Base-by-base conservation (phyloP, 1,284 basidiomycete genomes). In the Thecaphora frezii region DNA sequence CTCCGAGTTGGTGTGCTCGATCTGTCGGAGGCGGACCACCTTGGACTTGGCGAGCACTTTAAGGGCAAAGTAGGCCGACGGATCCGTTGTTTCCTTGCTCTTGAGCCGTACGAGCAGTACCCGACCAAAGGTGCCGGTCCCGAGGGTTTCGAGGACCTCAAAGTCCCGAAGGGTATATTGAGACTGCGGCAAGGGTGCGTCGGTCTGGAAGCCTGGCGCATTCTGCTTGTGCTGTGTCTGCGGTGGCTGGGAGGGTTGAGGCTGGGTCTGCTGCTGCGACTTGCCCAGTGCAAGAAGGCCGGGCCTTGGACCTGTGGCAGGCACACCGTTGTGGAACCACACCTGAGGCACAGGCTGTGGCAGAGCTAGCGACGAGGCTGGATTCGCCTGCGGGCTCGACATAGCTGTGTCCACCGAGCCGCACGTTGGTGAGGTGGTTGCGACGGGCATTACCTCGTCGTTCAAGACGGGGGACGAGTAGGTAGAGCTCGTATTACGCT, bases 1-100 rank as follows among this genome's bases (percentile, higher is more conserved):
- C 62, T 85, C 84, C 26, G 81, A 83, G 66, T 83, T 84, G 74
- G 83, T 83, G 63, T 85, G 84, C 69, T 84, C 83, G 36, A 85
- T 82, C 67, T 85, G 84, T 59, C 83, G 83, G 30, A 84, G 68
- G 23, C 81, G 76, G 26, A 84, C 82, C 49, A 84, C 80, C 58
- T 84, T 82, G 5, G 77, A 73, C 71, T 85, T 84, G 37, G 80
- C 76, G 36, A 85, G 70, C 7, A 84, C 83, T 75, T 85, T 85
- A 78, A 83, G 80, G 10, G 82, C 82, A 67, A 82, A 83, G 78
- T 81, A 74, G 13, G 66, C 45, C 18, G 51, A 48, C 16, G 64
- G 67, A 18, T 60, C 52, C 5, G 50, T 21, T 5, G 44, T 14
- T 13, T 51, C 37, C 36, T 53, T 45, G 10, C 39, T 41, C 42